These are phyloP conservation scores for Trichoderma aggressivum DNA, from an alignment of 2,329 filamentous ascomycete genomes.

Conservation along the genomic window DNA sequence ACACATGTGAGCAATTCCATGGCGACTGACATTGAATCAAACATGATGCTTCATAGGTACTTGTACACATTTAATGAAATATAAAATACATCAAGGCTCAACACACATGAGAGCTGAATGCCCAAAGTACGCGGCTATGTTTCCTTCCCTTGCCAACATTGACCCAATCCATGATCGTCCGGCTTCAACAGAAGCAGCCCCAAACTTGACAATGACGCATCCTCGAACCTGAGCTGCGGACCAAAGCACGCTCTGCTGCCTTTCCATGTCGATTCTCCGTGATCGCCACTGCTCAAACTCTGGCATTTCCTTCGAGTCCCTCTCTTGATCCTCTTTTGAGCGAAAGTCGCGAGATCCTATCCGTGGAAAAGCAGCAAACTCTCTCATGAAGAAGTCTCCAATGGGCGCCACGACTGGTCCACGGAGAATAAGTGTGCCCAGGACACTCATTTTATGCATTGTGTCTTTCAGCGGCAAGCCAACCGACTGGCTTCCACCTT, in stretches of 20 bases:
- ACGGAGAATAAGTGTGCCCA: constrained; percentile 80
- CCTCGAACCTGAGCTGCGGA: constrained; percentile 76
- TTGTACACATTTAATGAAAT: not conserved
- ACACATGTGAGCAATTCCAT: not conserved
- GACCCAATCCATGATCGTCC: constrained; percentile 74
- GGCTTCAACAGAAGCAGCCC: constrained; percentile 75
- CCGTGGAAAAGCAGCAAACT: constrained; percentile 75
- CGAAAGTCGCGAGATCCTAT: constrained; percentile 80
- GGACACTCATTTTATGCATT: constrained; percentile 72
- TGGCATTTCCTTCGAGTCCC: constrained; percentile 36
- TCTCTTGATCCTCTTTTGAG: constrained; percentile 46
- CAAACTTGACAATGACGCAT: constrained; percentile 90
- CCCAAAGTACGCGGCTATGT: constrained; percentile 68
- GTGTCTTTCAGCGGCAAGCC: constrained; percentile 50
- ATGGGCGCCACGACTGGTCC: constrained; percentile 66
- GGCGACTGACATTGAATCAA: not conserved
- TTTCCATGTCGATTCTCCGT: constrained; percentile 57
- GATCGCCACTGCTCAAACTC: constrained; percentile 52
- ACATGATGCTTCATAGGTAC: not conserved
- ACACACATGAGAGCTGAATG: constrained; percentile 78
- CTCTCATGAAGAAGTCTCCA: constrained; percentile 70
- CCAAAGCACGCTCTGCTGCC: constrained; percentile 65
- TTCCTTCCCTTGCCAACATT: constrained; percentile 74
- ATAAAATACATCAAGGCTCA: constrained; percentile 33
- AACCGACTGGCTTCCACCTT: constrained; percentile 41